Percentiles rank a stretch among this genome's conserved stretches.
Conservation (phyloP, 495 filamentous ascomycete species). For the Aspergillus carlsbadensis region DNA sequence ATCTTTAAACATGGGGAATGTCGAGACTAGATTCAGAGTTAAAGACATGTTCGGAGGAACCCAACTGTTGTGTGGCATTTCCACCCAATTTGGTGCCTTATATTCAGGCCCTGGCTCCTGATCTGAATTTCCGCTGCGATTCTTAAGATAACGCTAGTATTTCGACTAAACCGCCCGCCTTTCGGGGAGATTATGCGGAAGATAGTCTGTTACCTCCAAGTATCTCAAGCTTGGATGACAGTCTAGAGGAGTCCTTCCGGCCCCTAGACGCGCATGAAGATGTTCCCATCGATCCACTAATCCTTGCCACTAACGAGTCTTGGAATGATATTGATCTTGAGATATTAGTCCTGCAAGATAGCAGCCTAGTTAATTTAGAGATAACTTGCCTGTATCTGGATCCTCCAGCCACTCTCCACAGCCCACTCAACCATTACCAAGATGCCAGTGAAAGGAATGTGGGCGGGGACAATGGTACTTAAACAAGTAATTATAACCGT, state of each 20-base stretch:
- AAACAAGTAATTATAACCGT: not conserved
- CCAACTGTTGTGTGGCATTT: not conserved
- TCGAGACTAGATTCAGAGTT: not conserved
- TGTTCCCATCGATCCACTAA: constrained; percentile 19
- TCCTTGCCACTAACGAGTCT: constrained; percentile 9
- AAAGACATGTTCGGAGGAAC: not conserved
- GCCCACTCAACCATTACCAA: constrained; percentile 3
- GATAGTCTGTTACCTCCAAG: constrained; percentile 10
- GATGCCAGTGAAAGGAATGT: not conserved
- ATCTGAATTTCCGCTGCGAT: not conserved
- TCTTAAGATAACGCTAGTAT: constrained; percentile 3
- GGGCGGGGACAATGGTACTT: not conserved
- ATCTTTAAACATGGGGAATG: not conserved
- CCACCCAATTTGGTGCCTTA: not conserved
- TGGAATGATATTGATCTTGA: not conserved
- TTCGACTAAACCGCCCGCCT: constrained; percentile 13
- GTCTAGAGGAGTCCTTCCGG: constrained; percentile 10
- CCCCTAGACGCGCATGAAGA: constrained; percentile 5
- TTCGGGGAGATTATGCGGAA: constrained; percentile 8
- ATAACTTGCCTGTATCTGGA: constrained; percentile 18
- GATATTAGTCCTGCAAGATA: not conserved
- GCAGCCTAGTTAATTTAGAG: not conserved
- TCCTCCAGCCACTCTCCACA: constrained; percentile 14
- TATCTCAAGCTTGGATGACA: constrained; percentile 18
- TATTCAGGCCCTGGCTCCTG: not conserved